Evolutionary conservation across 2,329 filamentous ascomycete species (phyloP).

Genomic region (Pseudogymnoascus sp.): DNA sequence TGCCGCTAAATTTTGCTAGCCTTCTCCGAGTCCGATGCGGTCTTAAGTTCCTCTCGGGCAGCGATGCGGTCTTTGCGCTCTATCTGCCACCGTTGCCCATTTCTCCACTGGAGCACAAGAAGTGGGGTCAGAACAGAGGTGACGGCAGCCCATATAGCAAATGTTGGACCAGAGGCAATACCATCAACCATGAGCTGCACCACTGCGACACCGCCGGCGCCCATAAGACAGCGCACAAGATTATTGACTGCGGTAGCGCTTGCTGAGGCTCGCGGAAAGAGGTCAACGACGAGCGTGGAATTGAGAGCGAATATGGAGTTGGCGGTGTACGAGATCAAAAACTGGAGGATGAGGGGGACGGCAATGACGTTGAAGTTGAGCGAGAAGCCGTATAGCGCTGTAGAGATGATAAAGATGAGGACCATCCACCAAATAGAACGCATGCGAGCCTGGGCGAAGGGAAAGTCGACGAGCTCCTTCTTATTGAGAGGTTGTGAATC

Average conservation of each 20-base stretch:
- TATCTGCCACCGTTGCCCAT: neutral
- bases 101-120: neutral
- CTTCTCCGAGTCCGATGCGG: neutral
- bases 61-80: neutral
- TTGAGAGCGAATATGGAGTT: constrained; percentile 31
- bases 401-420: constrained; percentile 30
- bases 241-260: constrained; percentile 32
- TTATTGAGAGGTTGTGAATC: constrained; percentile 20
- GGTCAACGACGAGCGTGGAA: constrained; percentile 30
- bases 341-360: constrained; percentile 28
- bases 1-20: neutral
- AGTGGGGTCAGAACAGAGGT: constrained; percentile 6
- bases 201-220: constrained; percentile 27
- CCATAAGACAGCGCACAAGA: constrained; percentile 30
- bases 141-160: constrained; percentile 17
- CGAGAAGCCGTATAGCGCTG: constrained; percentile 30
- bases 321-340: constrained; percentile 30
- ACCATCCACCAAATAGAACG: constrained; percentile 32
- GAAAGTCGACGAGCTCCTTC: constrained; percentile 33
- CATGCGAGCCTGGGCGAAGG: constrained; percentile 34
- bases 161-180: constrained; percentile 24
- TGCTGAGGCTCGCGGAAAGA: constrained; percentile 28
- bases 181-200: constrained; percentile 24
- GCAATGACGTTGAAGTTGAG: constrained; percentile 25
- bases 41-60: neutral